These are phyloP conservation scores for Fomitopsis pinicola DNA, from an alignment of 1,284 basidiomycete species.

Conservation along the genomic window DNA sequence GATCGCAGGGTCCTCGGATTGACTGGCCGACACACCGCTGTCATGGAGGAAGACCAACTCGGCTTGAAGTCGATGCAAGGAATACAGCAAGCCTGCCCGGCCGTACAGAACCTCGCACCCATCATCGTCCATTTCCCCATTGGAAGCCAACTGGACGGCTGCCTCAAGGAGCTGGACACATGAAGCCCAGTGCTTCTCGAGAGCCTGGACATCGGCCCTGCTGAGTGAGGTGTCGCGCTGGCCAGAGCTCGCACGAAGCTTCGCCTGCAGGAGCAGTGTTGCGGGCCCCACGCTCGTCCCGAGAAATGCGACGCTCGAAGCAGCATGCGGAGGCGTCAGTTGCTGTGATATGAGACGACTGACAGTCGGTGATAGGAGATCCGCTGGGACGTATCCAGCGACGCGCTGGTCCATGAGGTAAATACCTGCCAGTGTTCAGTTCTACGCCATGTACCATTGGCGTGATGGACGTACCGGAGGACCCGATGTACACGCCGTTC, in stretches of 20 bases:
- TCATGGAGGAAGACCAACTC: conserved; percentile 8
- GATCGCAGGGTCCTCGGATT: conserved; percentile 12
- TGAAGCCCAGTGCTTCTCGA: conserved; percentile 15
- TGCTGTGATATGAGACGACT: conserved; percentile 13
- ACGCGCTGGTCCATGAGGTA: conserved; percentile 25
- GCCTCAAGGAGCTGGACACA: conserved; percentile 18
- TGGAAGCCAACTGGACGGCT: conserved; percentile 19
- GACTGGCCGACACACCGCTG: neutral
- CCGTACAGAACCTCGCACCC: conserved; percentile 55
- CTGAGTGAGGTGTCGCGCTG: neutral
- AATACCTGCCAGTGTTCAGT: conserved; percentile 12
- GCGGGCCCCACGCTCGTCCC: conserved; percentile 29
- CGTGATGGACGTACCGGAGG: conserved; percentile 15
- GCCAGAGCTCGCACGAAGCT: conserved; percentile 13
- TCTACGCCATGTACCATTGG: neutral
- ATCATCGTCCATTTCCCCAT: conserved; percentile 26
- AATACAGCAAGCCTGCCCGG: conserved; percentile 51
- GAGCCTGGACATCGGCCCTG: conserved; percentile 11
- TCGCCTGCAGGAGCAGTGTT: conserved; percentile 24
- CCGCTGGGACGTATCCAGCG: conserved; percentile 13
- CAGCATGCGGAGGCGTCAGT: conserved; percentile 15
- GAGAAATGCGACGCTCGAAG: conserved; percentile 25
- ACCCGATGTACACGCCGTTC: conserved; percentile 22
- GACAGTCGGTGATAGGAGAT: conserved; percentile 12
- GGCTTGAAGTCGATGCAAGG: conserved; percentile 38